Evolutionary conservation across 805 yeast genomes (phyloP).

Genomic region (Saccharomycopsis javanensis): DNA sequence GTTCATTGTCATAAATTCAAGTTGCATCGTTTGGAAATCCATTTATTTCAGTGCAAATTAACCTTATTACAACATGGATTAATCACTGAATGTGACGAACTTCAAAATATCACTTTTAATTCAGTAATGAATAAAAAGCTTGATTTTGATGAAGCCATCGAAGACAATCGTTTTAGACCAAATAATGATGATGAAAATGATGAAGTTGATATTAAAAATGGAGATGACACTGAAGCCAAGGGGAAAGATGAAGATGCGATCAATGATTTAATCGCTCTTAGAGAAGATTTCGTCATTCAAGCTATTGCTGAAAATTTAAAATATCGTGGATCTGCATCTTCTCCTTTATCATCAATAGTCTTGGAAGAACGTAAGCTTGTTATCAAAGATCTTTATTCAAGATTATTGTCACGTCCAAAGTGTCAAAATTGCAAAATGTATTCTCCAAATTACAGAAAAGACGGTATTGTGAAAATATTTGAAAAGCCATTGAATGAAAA

Average conservation of each 20-base stretch:
- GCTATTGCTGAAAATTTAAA: slow-evolving; percentile 70
- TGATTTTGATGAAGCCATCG: slow-evolving; percentile 36
- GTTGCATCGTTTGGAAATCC: slow-evolving; percentile 58
- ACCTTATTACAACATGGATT: slow-evolving; percentile 81
- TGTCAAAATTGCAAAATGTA: slow-evolving; percentile 96
- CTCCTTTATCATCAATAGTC: slow-evolving; percentile 75
- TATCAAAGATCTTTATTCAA: slow-evolving; percentile 66
- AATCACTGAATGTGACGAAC: slow-evolving; percentile 61
- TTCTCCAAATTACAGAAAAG: slow-evolving; percentile 90
- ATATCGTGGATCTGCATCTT: slow-evolving; percentile 26
- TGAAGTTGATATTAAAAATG: slow-evolving; percentile 30
- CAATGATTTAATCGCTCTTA: slow-evolving; percentile 40
- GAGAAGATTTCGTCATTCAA: slow-evolving; percentile 62
- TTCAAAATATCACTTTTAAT: slow-evolving; percentile 48
- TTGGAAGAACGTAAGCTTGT: slow-evolving; percentile 75
- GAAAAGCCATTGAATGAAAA: slow-evolving; percentile 79
- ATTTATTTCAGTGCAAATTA: slow-evolving; percentile 68
- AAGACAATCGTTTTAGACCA: slow-evolving; percentile 24
- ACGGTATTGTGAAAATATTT: slow-evolving; percentile 86
- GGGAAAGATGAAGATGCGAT: slow-evolving; percentile 27
- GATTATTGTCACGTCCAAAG: slow-evolving; percentile 63
- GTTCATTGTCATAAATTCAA: slow-evolving; percentile 84
- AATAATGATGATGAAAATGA: slow-evolving; percentile 34
- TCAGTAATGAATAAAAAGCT: slow-evolving; percentile 12
- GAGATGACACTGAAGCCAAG: slow-evolving; percentile 24